A percentile compares a stretch with the other conserved stretches of the same genome.
Conservation (phyloP, 805 yeast genomes). For the Ogataea glucozyma region DNA sequence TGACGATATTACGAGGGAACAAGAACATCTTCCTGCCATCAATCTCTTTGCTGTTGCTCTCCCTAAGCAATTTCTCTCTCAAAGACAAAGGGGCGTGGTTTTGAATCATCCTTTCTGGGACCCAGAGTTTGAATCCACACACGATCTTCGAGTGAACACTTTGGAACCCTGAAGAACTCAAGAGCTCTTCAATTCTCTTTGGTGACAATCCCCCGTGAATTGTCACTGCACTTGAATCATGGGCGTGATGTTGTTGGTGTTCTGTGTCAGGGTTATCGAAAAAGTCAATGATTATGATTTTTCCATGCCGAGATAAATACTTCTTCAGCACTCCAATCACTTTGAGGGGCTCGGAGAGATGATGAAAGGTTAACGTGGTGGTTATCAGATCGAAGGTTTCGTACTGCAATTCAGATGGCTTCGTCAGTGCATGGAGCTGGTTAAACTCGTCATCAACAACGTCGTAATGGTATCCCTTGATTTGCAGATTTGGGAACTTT, state of each 20-base stretch:
- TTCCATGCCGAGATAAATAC: conserved; percentile 39
- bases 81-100: not conserved
- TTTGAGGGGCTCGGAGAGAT: conserved; percentile 35
- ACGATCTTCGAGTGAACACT: not conserved
- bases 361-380: conserved; percentile 43
- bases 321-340: conserved; percentile 36
- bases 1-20: not conserved
- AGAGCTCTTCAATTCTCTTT: not conserved
- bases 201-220: conserved; percentile 4
- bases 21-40: not conserved
- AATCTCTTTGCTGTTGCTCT: not conserved
- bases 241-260: not conserved
- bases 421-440: not conserved
- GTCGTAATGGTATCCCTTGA: conserved; percentile 17
- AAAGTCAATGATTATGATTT: conserved; percentile 40
- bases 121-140: conserved; percentile 2
- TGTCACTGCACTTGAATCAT: not conserved
- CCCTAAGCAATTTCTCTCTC: not conserved
- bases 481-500: conserved; percentile 14
- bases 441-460: conserved; percentile 20
- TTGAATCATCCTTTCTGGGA: conserved; percentile 1
- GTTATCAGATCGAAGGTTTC: conserved; percentile 36
- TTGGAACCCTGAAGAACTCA: not conserved
- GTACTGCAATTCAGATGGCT: conserved; percentile 13
- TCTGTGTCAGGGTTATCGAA: conserved; percentile 34